A percentile compares a stretch with the other conserved stretches of the same genome.
Conservation (phyloP, 805 yeast genomes). For the Lipomyces spencermartinsiae region DNA sequence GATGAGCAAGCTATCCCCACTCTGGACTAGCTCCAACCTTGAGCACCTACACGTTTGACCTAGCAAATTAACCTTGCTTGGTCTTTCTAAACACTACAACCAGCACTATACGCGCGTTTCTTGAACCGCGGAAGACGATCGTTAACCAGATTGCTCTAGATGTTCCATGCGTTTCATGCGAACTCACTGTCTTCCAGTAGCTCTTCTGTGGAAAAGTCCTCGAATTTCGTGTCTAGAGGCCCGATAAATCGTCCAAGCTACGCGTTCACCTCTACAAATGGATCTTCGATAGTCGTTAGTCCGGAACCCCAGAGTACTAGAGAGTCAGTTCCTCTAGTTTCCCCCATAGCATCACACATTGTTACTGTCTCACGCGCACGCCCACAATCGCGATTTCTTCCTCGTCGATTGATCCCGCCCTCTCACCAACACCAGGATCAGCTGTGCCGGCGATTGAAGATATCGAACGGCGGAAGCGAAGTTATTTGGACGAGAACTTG, state of each 20-base stretch:
- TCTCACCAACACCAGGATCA: too few relatives aligned
- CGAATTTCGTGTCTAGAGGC: slow-evolving; percentile 2
- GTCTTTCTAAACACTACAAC: background rate
- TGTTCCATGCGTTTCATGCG: background rate
- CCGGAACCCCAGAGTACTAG: background rate
- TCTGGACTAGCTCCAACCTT: slow-evolving; percentile 9
- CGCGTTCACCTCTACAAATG: background rate
- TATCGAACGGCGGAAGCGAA: too few relatives aligned
- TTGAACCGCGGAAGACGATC: slow-evolving; percentile 11
- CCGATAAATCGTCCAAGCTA: slow-evolving; percentile 5
- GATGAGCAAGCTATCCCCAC: background rate
- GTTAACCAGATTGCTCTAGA: background rate
- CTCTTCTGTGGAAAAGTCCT: slow-evolving; percentile 6
- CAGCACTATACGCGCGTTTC: background rate
- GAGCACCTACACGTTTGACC: background rate
- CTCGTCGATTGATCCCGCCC: too few relatives aligned
- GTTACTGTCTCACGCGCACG: background rate
- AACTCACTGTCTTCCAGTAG: slow-evolving; percentile 5
- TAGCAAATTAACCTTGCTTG: background rate
- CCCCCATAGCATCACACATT: background rate
- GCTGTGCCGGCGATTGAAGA: too few relatives aligned
- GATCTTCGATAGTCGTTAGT: slow-evolving; percentile 2
- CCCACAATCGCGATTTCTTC: background rate
- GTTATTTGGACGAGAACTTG: too few relatives aligned
- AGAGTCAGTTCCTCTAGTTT: background rate